Evolutionary conservation across 2,329 filamentous ascomycete genomes (phyloP), one percentile per base, ranked within the genome.

Genomic region (Nemania sp.): DNA sequence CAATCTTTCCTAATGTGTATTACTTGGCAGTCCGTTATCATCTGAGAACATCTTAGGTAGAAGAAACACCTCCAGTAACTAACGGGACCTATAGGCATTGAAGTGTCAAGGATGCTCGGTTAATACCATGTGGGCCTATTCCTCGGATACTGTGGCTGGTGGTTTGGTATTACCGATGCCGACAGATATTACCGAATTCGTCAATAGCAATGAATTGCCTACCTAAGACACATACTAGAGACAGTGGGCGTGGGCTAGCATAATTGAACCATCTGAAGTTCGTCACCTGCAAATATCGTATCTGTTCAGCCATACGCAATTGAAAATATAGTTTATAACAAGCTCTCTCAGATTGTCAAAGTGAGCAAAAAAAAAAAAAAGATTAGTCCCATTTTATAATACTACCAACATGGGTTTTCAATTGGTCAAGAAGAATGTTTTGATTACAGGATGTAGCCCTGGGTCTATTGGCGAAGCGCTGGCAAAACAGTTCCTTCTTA

Each of bases 381-480:
- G n/a, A n/a, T n/a, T n/a, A n/a, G n/a, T n/a, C n/a, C 26, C 13
- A 29, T 11, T n/a, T n/a, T n/a, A n/a, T 22, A 35, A n/a, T n/a
- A 56, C 38, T 29, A 41, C 54, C 57, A 18, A 62, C 24, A 68
- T 68, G 66, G 27, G 11, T n/a, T 29, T 45, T 51, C 38, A 55
- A n/a, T 35, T 49, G 27, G 35, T 22, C 8, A 59, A 26, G 8
- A 68, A 59, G 38, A 65, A 26, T 43, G 57, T 68, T 35, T 66
- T 68, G 13, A 68, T 68, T 32, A 68, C 66, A 20, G 66, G 66
- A 5, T 68, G 66, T 45, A 68, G 66, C 8, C 66, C 66, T 38
- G 66, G 62, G 6, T 68, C 66, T 27, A 68, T 68, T 61, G 66
- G 66, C 10, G 66, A 68, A 58, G 62, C 66, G 41, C 59, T 68